Evolutionary conservation across 495 filamentous ascomycete genomes (phyloP).

Genomic region (Aspergillus bertholletiae): DNA sequence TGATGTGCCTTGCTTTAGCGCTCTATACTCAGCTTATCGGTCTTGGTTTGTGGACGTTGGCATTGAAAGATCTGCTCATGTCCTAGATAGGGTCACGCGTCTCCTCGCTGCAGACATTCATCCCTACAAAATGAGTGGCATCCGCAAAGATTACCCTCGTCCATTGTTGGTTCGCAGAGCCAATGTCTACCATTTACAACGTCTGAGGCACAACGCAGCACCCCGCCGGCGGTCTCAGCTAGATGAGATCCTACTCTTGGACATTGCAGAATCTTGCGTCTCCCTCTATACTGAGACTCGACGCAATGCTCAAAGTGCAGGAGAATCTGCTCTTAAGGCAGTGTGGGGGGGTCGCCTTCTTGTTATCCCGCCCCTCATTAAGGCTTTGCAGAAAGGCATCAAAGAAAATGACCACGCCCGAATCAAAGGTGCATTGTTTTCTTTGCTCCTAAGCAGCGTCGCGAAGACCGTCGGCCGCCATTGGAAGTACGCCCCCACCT

Average conservation of each 20-base stretch:
- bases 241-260: constrained; percentile 77
- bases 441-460: constrained; percentile 81
- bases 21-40: constrained; percentile 84
- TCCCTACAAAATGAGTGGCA: constrained; percentile 89
- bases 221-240: constrained; percentile 79
- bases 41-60: constrained; percentile 99
- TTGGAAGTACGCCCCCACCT: constrained; percentile 84
- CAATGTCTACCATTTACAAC: constrained; percentile 90
- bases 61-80: constrained; percentile 91
- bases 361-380: constrained; percentile 82
- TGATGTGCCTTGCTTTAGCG: constrained; percentile 91
- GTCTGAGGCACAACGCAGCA: constrained; percentile 86
- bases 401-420: constrained; percentile 77
- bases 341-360: constrained; percentile 81
- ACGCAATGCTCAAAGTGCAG: constrained; percentile 84
- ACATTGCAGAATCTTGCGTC: constrained; percentile 86
- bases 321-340: constrained; percentile 90
- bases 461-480: constrained; percentile 83
- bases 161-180: constrained; percentile 85
- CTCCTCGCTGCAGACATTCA: constrained; percentile 80
- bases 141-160: constrained; percentile 88
- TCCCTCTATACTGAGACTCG: constrained; percentile 96
- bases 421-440: constrained; percentile 93
- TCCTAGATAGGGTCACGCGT: constrained; percentile 79
- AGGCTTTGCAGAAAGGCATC: constrained; percentile 75